Base-by-base conservation (phyloP, 1,139 yeast genomes). In the Candida tetrigidarum region DNA sequence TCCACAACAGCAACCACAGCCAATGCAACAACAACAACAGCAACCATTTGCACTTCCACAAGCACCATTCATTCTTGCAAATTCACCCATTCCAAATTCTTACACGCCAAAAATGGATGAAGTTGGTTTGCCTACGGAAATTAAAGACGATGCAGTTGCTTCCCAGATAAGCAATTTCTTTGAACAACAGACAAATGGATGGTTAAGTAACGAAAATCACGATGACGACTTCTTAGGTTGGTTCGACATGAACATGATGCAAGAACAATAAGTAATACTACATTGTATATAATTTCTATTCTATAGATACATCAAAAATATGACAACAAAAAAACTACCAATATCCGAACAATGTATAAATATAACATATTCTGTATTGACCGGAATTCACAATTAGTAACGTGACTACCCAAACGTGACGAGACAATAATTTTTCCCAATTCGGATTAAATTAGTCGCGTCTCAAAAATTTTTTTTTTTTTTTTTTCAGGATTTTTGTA, bases 221-320 rank as follows among this genome's bases (percentile, higher is more conserved):
- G 78, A 74, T 46, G 97, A 91, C 60, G 97, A 91, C 60, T 86
- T 92, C 60, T 71, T 92, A 42, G 97, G 97, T n/a, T 92, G 97
- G 97, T 86, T 91, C 71, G 97, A 91, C 60, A 83, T 69, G 74
- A 74, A 70, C 51, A 64, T 72, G 66, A 61, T 69, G 44, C 62
- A 67, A 20, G 45, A 50, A 16, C 44, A 35, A 19, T 47, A 33
- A 26, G 9, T 34, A 22, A 22, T 22, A 18, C 18, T 19, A 19
- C 18, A 20, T 15, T 39, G 41, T 39, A 39, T 22, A 39, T 39
- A 39, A n/a, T n/a, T n/a, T n/a, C n/a, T n/a, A n/a, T n/a, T n/a
- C n/a, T n/a, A n/a, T n/a, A n/a, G n/a, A n/a, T n/a, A n/a, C n/a
- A n/a, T n/a, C n/a, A n/a, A n/a, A n/a, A n/a, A n/a, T n/a, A n/a